These are phyloP conservation scores for Onygenales sp. DNA, from an alignment of 2,329 filamentous ascomycete species.

Conservation along the genomic window DNA sequence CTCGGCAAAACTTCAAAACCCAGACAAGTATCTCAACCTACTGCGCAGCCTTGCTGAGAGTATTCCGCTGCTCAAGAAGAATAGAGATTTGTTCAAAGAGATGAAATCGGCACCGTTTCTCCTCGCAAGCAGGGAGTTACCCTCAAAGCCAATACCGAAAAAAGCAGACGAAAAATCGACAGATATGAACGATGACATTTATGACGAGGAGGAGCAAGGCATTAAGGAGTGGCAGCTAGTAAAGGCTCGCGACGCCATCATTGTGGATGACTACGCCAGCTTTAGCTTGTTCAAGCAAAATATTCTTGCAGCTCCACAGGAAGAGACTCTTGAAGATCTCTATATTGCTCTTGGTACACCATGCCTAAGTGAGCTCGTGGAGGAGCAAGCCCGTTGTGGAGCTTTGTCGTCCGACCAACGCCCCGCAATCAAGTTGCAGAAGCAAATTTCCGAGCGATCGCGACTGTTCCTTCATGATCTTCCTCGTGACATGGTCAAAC, in stretches of 20 bases:
- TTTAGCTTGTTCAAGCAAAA: conserved; percentile 81
- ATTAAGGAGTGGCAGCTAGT: conserved; percentile 74
- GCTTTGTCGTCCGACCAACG: conserved; percentile 56
- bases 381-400: conserved; percentile 68
- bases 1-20: conserved; percentile 65
- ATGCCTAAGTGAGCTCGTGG: conserved; percentile 65
- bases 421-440: conserved; percentile 59
- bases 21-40: conserved; percentile 79
- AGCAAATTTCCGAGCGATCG: conserved; percentile 75
- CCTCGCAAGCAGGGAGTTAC: conserved; percentile 70
- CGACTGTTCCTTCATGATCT: conserved; percentile 86
- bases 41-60: conserved; percentile 73
- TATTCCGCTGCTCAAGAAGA: conserved; percentile 58
- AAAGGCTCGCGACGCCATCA: conserved; percentile 60
- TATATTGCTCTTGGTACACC: conserved; percentile 73
- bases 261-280: conserved; percentile 80
- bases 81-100: conserved; percentile 66
- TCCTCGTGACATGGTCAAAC: conserved; percentile 65
- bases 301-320: conserved; percentile 79
- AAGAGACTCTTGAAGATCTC: conserved; percentile 75
- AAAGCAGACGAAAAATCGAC: conserved; percentile 10
- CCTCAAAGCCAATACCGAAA: conserved; percentile 18
- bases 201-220: conserved; percentile 52
- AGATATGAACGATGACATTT: conserved; percentile 35
- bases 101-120: conserved; percentile 71